Conservation (phyloP, 495 filamentous ascomycete genomes). For the Stereocaulon alpinum region DNA sequence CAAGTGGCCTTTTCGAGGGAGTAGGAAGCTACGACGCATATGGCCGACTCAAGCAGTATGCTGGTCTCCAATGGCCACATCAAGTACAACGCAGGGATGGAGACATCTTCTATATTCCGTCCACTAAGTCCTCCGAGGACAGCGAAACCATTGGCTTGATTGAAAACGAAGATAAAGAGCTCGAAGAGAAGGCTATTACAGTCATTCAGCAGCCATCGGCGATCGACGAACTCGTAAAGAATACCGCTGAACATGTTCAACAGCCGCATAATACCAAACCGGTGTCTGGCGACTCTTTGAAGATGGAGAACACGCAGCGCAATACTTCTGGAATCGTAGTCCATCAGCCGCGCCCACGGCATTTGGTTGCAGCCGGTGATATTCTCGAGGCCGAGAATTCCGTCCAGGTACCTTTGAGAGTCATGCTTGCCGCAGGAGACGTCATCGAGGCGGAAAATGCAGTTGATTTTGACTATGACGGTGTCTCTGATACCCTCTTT, state of each 20-base stretch:
- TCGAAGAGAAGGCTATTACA: too few relatives aligned
- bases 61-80: conserved; percentile 1
- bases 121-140: neutral
- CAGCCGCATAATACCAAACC: too few relatives aligned
- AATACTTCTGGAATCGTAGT: too few relatives aligned
- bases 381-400: neutral
- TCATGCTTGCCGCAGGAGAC: neutral
- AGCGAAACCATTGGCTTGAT: neutral
- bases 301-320: too few relatives aligned
- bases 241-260: neutral
- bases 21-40: neutral
- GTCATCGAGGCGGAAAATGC: neutral
- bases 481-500: neutral
- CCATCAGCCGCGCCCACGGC: neutral
- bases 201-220: too few relatives aligned
- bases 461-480: neutral
- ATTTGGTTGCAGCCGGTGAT: neutral
- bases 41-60: neutral
- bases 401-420: neutral
- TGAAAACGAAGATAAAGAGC: neutral
- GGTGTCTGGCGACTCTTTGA: too few relatives aligned
- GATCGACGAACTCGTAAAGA: neutral
- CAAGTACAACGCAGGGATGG: neutral
- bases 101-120: neutral
- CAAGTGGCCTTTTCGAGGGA: neutral